phyloP scores from a whole-genome alignment of 2,329 filamentous ascomycete species.

The Byssoonygena ceratinophila region DNA sequence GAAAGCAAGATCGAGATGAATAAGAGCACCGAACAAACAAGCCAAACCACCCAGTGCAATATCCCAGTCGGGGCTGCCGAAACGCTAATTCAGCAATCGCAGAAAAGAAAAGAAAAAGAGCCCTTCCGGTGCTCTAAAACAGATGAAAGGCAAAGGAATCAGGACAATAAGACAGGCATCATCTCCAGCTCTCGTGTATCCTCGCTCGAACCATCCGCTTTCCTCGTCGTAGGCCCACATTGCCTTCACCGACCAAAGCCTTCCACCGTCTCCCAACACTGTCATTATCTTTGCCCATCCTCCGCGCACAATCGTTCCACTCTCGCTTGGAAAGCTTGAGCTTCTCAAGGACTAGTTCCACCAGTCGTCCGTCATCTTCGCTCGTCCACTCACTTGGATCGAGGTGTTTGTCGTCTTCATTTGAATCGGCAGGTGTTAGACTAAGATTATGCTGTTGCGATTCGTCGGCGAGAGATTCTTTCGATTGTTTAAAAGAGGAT shows the following conservation, averaged over 20 bases:
- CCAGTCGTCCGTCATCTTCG: slow-evolving; percentile 35
- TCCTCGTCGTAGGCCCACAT: slow-evolving; percentile 32
- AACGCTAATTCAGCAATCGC: slow-evolving; percentile 6
- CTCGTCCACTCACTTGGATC: slow-evolving; percentile 26
- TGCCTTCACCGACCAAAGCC: slow-evolving; percentile 34
- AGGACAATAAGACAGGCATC: slow-evolving; percentile 5
- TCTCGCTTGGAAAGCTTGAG: slow-evolving; percentile 35
- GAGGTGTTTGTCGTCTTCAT: slow-evolving; percentile 14
- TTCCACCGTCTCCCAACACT: slow-evolving; percentile 36
- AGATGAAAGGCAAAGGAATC: not conserved
- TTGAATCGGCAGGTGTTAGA: slow-evolving; percentile 23
- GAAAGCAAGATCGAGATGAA: not conserved
- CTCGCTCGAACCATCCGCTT: slow-evolving; percentile 22
- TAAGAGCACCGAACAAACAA: not conserved
- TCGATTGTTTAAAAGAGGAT: not conserved
- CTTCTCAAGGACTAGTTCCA: slow-evolving; percentile 37
- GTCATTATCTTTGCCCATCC: slow-evolving; percentile 33
- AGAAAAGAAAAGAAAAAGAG: slow-evolving; percentile 8
- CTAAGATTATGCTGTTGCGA: slow-evolving; percentile 21
- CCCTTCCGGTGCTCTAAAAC: not conserved
- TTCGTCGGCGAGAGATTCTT: not conserved
- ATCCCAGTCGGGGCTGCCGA: not conserved
- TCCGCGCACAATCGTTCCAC: slow-evolving; percentile 38
- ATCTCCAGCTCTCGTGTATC: slow-evolving; percentile 23
- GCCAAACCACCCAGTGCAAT: slow-evolving; percentile 1